Evolutionary conservation across 148 eudicot genomes (phyloP).

Genomic region (Heliosperma pusillum): DNA sequence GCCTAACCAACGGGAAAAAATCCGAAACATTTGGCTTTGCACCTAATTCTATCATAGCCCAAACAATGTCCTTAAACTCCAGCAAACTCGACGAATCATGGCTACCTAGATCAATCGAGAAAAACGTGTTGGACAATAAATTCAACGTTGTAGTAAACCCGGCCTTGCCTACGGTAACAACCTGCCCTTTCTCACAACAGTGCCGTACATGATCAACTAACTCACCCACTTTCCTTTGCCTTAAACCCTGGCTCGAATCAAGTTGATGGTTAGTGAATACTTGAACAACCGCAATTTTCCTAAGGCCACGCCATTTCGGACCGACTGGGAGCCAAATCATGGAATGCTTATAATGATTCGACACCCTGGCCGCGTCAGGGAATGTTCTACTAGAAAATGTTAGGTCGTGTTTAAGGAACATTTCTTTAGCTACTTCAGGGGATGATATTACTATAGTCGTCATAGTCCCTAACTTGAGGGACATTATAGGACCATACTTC

Average conservation of each 20-base stretch:
- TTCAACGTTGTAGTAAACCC: constrained; percentile 29
- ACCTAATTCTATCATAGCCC: not conserved
- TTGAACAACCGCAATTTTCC: constrained; percentile 20
- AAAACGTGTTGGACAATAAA: constrained; percentile 26
- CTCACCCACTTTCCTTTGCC: constrained; percentile 26
- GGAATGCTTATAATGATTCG: constrained; percentile 21
- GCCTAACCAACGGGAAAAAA: not conserved
- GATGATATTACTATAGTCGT: constrained; percentile 40
- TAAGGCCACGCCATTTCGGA: constrained; percentile 24
- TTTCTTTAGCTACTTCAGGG: constrained; percentile 13
- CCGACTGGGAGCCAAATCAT: constrained; percentile 17
- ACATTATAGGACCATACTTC: constrained; percentile 12
- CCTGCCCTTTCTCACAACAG: not conserved
- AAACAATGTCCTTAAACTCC: not conserved
- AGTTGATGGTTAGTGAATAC: constrained; percentile 25
- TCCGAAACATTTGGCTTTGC: not conserved
- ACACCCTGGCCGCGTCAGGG: not conserved
- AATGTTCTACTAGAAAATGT: not conserved
- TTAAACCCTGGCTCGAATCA: constrained; percentile 20
- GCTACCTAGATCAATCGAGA: constrained; percentile 28
- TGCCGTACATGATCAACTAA: constrained; percentile 12
- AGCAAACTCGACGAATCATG: not conserved
- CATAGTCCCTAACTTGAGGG: constrained; percentile 31
- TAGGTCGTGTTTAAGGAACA: constrained; percentile 15
- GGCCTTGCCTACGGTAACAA: constrained; percentile 27